These are phyloP conservation scores for Clarireedia paspali DNA, from an alignment of 2,329 filamentous ascomycete species.

Conservation along the genomic window DNA sequence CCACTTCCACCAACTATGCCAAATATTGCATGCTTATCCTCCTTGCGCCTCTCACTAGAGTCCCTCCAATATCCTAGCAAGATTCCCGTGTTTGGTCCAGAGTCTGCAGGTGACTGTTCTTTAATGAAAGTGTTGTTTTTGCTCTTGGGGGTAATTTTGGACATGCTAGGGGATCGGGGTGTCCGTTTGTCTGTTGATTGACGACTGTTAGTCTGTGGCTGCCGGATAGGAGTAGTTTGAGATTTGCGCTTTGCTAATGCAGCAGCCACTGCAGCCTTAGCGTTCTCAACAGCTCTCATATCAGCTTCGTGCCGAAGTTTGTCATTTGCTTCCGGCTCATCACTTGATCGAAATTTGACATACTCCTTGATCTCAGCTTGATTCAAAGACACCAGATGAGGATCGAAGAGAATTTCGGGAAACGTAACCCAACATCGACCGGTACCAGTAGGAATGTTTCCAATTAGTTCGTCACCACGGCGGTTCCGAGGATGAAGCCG, in stretches of 20 bases:
- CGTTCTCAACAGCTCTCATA: slow-evolving; percentile 19
- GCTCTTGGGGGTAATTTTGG: not conserved
- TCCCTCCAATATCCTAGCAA: slow-evolving; percentile 52
- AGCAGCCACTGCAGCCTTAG: slow-evolving; percentile 18
- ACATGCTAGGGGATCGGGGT: no score
- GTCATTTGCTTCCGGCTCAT: slow-evolving; percentile 13
- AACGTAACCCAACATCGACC: slow-evolving; percentile 60
- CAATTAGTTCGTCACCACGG: slow-evolving; percentile 38
- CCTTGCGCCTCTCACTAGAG: slow-evolving; percentile 39
- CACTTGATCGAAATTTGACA: slow-evolving; percentile 45
- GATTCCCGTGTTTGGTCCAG: slow-evolving; percentile 20
- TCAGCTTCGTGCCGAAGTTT: slow-evolving; percentile 20
- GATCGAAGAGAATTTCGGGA: slow-evolving; percentile 50
- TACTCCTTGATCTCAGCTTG: slow-evolving; percentile 55
- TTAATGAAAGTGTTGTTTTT: not conserved
- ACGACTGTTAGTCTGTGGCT: no score
- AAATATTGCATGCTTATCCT: slow-evolving; percentile 53
- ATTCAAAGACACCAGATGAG: slow-evolving; percentile 47
- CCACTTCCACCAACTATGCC: slow-evolving; percentile 57
- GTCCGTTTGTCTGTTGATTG: no score
- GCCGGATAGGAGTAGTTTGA: no score
- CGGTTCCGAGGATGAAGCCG: slow-evolving; percentile 46
- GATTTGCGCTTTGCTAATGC: no score
- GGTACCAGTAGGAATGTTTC: slow-evolving; percentile 45
- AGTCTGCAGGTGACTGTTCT: slow-evolving; percentile 13